Percentiles rank a stretch among this genome's conserved stretches.
Conservation (phyloP, 83 land plant genomes). For the Larix sibirica region DNA sequence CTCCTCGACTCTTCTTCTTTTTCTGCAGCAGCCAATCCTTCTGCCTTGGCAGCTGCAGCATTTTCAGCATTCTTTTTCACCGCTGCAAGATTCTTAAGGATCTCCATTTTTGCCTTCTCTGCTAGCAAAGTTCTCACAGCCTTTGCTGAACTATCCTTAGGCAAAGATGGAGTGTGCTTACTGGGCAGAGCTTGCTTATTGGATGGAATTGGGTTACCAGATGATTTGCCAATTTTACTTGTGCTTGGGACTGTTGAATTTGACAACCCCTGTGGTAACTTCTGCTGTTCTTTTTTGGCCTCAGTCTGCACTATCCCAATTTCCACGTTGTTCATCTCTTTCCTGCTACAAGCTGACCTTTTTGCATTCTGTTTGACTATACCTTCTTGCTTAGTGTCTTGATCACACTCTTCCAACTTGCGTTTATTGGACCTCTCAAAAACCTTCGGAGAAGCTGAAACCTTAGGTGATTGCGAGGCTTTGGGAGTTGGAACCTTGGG, state of each 20-base stretch:
- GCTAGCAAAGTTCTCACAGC: constrained; percentile 54
- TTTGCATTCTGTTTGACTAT: not conserved
- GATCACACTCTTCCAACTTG: not conserved
- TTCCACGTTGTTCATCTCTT: not conserved
- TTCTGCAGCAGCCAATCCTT: not conserved
- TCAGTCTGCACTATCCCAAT: not conserved
- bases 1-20: not conserved
- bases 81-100: constrained; percentile 53
- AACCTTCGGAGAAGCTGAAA: not conserved
- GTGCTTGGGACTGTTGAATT: not conserved
- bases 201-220: not conserved
- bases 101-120: constrained; percentile 56
- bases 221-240: not conserved
- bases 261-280: not conserved
- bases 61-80: constrained; percentile 27
- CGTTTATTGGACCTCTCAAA: not conserved
- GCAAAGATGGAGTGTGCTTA: not conserved
- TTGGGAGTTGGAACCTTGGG: not conserved
- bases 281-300: not conserved
- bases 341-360: not conserved
- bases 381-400: not conserved
- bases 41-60: constrained; percentile 18
- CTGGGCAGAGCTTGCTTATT: not conserved
- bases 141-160: not conserved
- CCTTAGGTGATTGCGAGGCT: not conserved